phyloP scores from a whole-genome alignment of 805 yeast species.

The Starmera quercuum region DNA sequence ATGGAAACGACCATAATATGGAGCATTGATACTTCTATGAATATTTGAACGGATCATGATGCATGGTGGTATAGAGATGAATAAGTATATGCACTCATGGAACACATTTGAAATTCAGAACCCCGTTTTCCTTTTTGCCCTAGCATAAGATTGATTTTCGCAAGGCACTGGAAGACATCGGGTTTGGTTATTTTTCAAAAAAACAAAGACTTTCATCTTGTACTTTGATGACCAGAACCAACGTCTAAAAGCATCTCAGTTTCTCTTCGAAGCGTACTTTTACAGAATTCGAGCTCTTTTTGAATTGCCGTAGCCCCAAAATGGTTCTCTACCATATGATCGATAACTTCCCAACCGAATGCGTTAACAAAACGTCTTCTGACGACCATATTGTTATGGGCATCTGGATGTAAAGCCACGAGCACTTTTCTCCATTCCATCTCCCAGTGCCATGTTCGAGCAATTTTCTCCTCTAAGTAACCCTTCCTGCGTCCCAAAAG shows the following conservation, averaged over 20 bases:
- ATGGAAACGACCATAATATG: no score
- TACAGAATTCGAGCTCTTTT: conserved; percentile 1
- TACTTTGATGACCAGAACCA: no score
- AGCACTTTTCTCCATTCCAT: conserved; percentile 90
- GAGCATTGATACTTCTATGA: no score
- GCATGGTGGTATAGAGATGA: no score
- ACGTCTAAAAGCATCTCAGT: not conserved
- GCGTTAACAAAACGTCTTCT: conserved; percentile 87
- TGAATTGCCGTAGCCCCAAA: conserved; percentile 22
- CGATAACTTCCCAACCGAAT: conserved; percentile 91
- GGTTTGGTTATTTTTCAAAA: no score
- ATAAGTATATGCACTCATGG: not conserved
- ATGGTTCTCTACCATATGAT: conserved; percentile 60
- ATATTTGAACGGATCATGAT: no score
- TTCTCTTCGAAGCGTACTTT: not conserved
- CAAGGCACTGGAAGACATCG: no score
- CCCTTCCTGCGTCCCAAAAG: conserved; percentile 6
- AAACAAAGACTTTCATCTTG: no score
- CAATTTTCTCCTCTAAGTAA: conserved; percentile 57
- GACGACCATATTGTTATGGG: conserved; percentile 89
- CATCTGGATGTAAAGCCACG: conserved; percentile 82
- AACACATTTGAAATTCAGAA: not conserved
- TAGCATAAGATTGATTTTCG: no score
- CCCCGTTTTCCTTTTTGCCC: not conserved
- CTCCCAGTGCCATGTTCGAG: conserved; percentile 78